A percentile compares a stretch with the other conserved stretches of the same genome.
phyloP scores from a whole-genome alignment of 2,329 filamentous ascomycete genomes.

The Coccinonectria pachysandricola region DNA sequence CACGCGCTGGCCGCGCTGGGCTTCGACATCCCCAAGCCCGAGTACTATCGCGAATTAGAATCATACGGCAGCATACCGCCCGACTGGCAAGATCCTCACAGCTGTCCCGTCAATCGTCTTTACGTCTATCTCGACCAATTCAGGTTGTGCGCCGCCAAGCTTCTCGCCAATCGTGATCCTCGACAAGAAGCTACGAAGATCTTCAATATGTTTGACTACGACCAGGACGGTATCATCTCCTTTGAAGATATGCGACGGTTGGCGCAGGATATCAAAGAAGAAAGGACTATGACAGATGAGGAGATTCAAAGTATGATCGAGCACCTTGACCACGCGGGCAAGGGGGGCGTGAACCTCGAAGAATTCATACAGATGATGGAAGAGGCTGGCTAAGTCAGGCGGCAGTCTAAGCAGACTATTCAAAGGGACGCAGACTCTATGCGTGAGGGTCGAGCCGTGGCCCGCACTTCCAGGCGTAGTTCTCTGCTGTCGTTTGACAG shows the following conservation, averaged over 20 bases:
- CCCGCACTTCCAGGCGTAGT: no score
- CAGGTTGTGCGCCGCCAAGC: slow-evolving; percentile 62
- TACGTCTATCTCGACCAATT: slow-evolving; percentile 46
- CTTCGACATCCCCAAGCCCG: slow-evolving; percentile 79
- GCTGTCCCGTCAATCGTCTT: slow-evolving; percentile 33
- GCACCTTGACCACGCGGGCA: slow-evolving; percentile 91
- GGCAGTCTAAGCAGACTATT: no score
- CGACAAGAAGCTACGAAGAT: slow-evolving; percentile 84
- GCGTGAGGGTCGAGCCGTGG: no score
- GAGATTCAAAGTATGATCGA: slow-evolving; percentile 95
- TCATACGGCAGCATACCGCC: slow-evolving; percentile 66
- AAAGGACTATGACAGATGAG: slow-evolving; percentile 70
- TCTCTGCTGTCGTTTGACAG: no score
- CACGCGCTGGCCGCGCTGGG: slow-evolving; percentile 92
- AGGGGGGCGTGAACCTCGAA: slow-evolving; percentile 64
- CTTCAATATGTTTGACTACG: slow-evolving; percentile 87
- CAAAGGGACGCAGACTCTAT: no score
- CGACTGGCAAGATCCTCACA: slow-evolving; percentile 39
- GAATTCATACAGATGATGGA: slow-evolving; percentile 58
- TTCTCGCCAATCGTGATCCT: slow-evolving; percentile 75
- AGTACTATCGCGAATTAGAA: slow-evolving; percentile 72
- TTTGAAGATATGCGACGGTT: slow-evolving; percentile 80
- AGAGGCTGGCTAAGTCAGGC: slow-evolving; percentile 26
- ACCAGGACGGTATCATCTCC: slow-evolving; percentile 83
- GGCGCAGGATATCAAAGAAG: slow-evolving; percentile 80